Evolutionary conservation across 108 stramenopile genomes (phyloP).

Genomic region (Pinguiococcus pyrenoidosus): DNA sequence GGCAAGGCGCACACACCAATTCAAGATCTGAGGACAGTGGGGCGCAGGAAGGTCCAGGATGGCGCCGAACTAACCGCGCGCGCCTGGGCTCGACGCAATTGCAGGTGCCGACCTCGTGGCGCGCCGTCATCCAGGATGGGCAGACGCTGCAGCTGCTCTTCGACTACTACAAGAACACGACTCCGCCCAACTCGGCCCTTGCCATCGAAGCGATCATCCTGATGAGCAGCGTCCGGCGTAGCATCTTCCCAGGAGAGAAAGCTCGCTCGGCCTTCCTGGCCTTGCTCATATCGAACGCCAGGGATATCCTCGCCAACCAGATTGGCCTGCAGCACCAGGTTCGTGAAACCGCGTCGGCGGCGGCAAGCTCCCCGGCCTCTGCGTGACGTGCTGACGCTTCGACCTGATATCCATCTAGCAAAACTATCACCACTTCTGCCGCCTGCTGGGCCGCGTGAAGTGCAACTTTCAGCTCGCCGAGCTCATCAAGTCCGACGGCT

Average conservation of each 20-base stretch:
- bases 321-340: conserved; percentile 84
- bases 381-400: no score
- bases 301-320: conserved; percentile 69
- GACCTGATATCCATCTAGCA: no score
- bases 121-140: conserved; percentile 63
- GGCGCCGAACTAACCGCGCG: no score
- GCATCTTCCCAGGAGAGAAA: conserved; percentile 81
- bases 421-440: conserved; percentile 95
- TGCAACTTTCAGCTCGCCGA: conserved; percentile 91
- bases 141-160: conserved; percentile 72
- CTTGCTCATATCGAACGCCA: conserved; percentile 64
- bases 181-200: conserved; percentile 62
- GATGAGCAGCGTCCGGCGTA: conserved; percentile 61
- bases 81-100: neutral
- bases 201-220: conserved; percentile 79
- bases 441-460: conserved; percentile 84
- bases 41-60: no score
- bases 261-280: conserved; percentile 76
- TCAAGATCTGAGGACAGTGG: no score
- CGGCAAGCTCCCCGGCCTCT: no score
- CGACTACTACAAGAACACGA: conserved; percentile 84
- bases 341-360: no score
- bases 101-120: conserved; percentile 78
- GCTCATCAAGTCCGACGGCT: conserved; percentile 77
- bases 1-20: conserved; percentile 4